Percentiles rank a stretch among this genome's conserved stretches.
phyloP scores from a whole-genome alignment of 2,329 filamentous ascomycete genomes.

The Xylariaceae sp. region DNA sequence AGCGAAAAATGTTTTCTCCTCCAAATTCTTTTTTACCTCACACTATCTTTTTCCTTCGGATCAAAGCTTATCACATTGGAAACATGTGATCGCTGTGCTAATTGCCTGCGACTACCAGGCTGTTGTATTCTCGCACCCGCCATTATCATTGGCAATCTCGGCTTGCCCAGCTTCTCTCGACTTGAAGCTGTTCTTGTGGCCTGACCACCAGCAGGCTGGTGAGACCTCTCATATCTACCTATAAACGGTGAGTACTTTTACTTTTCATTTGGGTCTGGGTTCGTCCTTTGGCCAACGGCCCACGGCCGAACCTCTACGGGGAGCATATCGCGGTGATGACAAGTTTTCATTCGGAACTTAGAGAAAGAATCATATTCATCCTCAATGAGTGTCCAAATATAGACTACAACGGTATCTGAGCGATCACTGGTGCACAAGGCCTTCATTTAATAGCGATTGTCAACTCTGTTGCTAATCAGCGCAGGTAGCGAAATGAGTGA shows the following conservation, averaged over 20 bases:
- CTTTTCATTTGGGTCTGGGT: background rate
- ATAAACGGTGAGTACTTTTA: slow-evolving; percentile 14
- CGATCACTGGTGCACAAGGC: slow-evolving; percentile 32
- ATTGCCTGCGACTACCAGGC: slow-evolving; percentile 14
- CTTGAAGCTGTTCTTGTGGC: background rate
- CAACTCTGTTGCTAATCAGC: background rate
- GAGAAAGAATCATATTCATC: slow-evolving; percentile 41
- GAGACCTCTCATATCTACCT: slow-evolving; percentile 1
- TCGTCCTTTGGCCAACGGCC: background rate
- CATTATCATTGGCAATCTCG: background rate
- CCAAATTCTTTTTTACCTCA: too few species aligned
- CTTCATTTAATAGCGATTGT: background rate
- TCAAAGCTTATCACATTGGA: slow-evolving; percentile 4
- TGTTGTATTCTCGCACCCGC: background rate
- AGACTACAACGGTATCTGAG: slow-evolving; percentile 99
- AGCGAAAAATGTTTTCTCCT: too few species aligned
- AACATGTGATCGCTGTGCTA: slow-evolving; percentile 15
- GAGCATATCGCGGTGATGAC: slow-evolving; percentile 55
- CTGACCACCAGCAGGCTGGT: background rate
- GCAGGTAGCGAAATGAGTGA: slow-evolving; percentile 43
- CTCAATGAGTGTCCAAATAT: slow-evolving; percentile 62
- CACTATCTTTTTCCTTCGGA: background rate
- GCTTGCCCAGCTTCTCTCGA: background rate
- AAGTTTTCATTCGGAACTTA: slow-evolving; percentile 49
- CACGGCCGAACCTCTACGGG: too few species aligned